Percentiles rank a stretch among this genome's conserved stretches.
phyloP scores from a whole-genome alignment of 1,284 basidiomycete genomes.

The Fomitopsis palustris region DNA sequence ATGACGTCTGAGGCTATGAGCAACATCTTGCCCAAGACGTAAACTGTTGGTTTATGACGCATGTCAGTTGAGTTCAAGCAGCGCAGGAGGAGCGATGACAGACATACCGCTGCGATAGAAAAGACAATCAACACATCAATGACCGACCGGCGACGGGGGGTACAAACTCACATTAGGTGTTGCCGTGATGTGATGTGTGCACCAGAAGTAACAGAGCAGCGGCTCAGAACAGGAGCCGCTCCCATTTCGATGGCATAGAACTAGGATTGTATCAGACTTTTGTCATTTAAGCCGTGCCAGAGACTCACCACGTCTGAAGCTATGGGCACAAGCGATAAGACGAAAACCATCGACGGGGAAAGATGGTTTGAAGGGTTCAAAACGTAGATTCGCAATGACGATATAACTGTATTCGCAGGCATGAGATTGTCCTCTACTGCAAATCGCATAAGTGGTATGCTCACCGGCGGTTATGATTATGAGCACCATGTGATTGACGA shows the following conservation, averaged over 20 bases:
- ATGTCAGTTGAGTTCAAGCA: no score
- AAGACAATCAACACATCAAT: no score
- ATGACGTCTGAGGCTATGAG: background rate
- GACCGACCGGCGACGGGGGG: no score
- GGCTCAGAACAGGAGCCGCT: background rate
- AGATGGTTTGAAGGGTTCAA: background rate
- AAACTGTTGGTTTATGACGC: background rate
- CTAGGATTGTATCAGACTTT: background rate
- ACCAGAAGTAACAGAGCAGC: no score
- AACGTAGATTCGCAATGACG: background rate
- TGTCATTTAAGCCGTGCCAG: no score
- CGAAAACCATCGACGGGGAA: background rate
- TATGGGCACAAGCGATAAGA: background rate
- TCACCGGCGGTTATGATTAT: background rate
- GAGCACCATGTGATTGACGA: background rate
- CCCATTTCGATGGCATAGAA: background rate
- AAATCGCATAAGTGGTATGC: background rate
- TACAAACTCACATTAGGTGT: no score
- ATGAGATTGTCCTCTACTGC: background rate
- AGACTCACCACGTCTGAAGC: background rate
- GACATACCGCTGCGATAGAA: no score
- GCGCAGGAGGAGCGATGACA: no score
- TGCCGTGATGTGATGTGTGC: no score
- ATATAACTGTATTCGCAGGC: background rate
- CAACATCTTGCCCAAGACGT: background rate